Evolutionary conservation across 805 yeast species (phyloP), one percentile per base, ranked within the genome.

Genomic region (Pichia californica): DNA sequence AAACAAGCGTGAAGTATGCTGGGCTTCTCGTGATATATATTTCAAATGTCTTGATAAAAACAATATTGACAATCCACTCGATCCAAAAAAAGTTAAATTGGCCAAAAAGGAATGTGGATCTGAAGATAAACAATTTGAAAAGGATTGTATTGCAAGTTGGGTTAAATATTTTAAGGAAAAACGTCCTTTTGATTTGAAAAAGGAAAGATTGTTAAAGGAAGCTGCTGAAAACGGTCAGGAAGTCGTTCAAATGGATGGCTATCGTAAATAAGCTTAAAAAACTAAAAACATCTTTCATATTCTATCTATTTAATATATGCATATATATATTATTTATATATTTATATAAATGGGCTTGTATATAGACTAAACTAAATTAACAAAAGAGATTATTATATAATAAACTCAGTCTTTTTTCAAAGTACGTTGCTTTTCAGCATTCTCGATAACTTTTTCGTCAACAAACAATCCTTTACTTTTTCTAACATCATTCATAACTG

Each of bases 401-500:
- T 23, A 3, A 20, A 21, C 11, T 19, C 26, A 81, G 55, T 82
- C 85, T 59, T 73, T 82, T 66, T 83, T 86, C 66, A 89, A 63
- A 0, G 91, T 89, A 61, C 96, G 75, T 65, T 93, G 98, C 62
- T 89, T 88, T 61, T 93, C 98, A 1, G 98, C 96, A 58, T 83
- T 85, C 58, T 86, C 76, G 19, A 93, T 84, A 35, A 93, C 84
- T 63, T 89, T 89, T 57, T 88, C 95, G 55, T 87, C 95, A 19
- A 88, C 85, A 54, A 82, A 81, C 46, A 93, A 67, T 9, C 99
- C 99, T 66, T 93, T 93, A 51, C 94, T 74, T 58, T 77, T 76
- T 57, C 99, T 74, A 36, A 93, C 77, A 16, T 67, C 67, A 51
- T 87, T 88, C 82, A 93, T 84, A 59, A 91, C 89, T 57, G 73